Evolutionary conservation across 768 basidiomycete genomes (phyloP).

Genomic region (Suillus placidus): DNA sequence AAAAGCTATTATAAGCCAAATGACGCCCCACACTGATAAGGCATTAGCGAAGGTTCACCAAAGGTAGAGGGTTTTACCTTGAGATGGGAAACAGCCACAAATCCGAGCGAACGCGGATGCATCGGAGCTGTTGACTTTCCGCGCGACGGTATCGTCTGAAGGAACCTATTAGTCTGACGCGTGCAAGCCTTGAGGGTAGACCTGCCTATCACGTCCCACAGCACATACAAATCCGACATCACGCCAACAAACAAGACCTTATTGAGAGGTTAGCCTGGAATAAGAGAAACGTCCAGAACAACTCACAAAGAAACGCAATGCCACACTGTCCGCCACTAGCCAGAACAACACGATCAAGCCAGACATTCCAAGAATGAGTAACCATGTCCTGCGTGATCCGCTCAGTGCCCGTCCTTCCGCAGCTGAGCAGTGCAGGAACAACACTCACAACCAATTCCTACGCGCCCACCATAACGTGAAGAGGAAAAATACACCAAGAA

Average conservation of each 20-base stretch:
- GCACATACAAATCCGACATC: conserved; percentile 86
- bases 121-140: conserved; percentile 87
- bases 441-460: conserved; percentile 67
- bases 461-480: conserved; percentile 90
- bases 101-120: conserved; percentile 83
- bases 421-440: neutral
- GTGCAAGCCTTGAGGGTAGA: conserved; percentile 4
- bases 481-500: conserved; percentile 83
- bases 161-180: conserved; percentile 3
- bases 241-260: conserved; percentile 82
- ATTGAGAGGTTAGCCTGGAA: neutral
- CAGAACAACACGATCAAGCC: conserved; percentile 82
- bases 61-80: conserved; percentile 45
- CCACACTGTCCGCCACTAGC: conserved; percentile 76
- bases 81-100: conserved; percentile 85
- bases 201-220: conserved; percentile 87
- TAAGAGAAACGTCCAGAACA: too few relatives aligned
- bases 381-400: conserved; percentile 61
- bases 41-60: conserved; percentile 4
- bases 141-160: conserved; percentile 78
- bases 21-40: conserved; percentile 77
- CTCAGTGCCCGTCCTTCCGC: neutral
- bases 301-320: conserved; percentile 75
- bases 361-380: conserved; percentile 75
- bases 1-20: conserved; percentile 81